These are phyloP conservation scores for Cladosporium colombiae DNA, from an alignment of 2,329 filamentous ascomycete genomes.

Conservation along the genomic window DNA sequence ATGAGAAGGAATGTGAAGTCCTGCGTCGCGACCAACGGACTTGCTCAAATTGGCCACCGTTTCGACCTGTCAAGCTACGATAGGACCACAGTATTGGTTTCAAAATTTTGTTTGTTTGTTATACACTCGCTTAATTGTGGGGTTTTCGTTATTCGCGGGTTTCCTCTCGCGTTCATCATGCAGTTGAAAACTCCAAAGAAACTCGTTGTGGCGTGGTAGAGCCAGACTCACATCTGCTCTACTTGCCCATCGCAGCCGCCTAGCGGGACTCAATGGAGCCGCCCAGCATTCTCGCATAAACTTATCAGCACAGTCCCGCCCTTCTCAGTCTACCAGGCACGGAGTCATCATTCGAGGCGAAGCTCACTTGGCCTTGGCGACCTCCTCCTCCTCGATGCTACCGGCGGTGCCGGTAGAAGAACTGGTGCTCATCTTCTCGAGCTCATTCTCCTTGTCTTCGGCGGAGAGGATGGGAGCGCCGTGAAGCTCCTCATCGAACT, in stretches of 20 bases:
- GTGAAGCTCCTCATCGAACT: slow-evolving; percentile 71
- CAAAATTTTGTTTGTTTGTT: background rate
- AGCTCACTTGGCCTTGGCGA: slow-evolving; percentile 32
- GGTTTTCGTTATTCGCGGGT: background rate
- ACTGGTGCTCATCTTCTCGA: slow-evolving; percentile 53
- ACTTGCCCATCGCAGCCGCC: slow-evolving; percentile 1
- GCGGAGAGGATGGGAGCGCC: slow-evolving; percentile 57
- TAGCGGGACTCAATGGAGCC: slow-evolving; percentile 2
- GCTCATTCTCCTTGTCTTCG: slow-evolving; percentile 38
- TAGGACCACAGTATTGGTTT: background rate
- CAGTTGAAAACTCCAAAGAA: background rate
- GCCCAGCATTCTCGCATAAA: background rate
- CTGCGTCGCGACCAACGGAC: too few species aligned
- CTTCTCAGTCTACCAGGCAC: background rate
- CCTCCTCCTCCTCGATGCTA: slow-evolving; percentile 60
- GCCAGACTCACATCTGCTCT: slow-evolving; percentile 5
- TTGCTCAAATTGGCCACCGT: too few species aligned
- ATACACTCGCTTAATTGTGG: background rate
- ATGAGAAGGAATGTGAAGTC: too few species aligned
- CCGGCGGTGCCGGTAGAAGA: slow-evolving; percentile 55
- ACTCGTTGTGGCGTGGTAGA: slow-evolving; percentile 8
- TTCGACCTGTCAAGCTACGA: background rate
- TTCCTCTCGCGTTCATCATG: background rate
- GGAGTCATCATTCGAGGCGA: background rate
- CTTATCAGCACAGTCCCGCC: slow-evolving; percentile 1